Base-by-base conservation (phyloP, 2,329 filamentous ascomycete species). In the Alternaria ventricosa region DNA sequence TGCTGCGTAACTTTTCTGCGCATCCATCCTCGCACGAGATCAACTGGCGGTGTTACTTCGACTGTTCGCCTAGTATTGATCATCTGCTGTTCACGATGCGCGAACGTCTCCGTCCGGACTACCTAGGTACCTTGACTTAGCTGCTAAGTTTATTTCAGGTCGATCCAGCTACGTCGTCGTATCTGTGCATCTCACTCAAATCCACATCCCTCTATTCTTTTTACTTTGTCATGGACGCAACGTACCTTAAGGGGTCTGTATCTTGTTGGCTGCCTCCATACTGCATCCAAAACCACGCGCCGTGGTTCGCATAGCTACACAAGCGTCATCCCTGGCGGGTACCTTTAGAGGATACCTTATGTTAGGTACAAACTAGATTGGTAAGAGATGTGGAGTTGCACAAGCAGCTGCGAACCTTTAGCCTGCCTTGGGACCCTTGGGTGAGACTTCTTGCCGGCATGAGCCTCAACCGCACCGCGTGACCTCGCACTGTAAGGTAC, bases 361-460 rank as follows among this genome's bases (percentile, higher is more conserved):
- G 13, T 45, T 5, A 25, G 44, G 41, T 20, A 43, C 20, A 6
- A 27, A 9, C 36, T 15, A 36, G 6, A n/a, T 18, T 33, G 7
- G n/a, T 15, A 45, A 23, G 9, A 56, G 4, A 20, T 45, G 36
- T 46, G 20, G 22, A 53, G 44, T 44, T 62, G 55, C 61, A 60
- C 59, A 64, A 51, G 46, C 59, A 49, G 61, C 49, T n/a, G 53
- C 57, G 5, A 60, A 15, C 12, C 27, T 11, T 23, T 18, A 45
- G 36, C 20, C 36, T 50, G 36, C 36, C 36, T 11, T 54, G 63
- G 49, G 55, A 47, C 15, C 36, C 36, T 11, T 54, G 63, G 49
- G 55, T 75, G 68, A 76, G 66, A 76, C 72, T 63, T 70, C 66
- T 63, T 73, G 71, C 68, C 70, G 71, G 57, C 49, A 63, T 36